A percentile compares a stretch with the other conserved stretches of the same genome.
Evolutionary conservation across 805 yeast genomes (phyloP).

Genomic region (Kluyveromyces siamensis): DNA sequence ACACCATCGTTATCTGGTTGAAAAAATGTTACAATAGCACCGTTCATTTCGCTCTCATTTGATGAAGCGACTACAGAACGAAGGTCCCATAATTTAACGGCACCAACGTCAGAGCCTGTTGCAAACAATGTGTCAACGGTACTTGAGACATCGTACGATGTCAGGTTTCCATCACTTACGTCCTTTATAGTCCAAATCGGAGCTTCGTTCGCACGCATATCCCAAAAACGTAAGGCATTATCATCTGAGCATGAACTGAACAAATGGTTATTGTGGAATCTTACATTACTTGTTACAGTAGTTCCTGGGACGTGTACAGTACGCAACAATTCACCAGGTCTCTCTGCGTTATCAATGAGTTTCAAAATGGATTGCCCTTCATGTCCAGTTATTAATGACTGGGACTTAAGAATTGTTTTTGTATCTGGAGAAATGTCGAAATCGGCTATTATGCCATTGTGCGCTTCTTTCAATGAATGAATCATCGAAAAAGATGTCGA

Average conservation of each 20-base stretch:
- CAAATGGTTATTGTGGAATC: conserved; percentile 24
- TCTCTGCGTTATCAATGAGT: conserved; percentile 24
- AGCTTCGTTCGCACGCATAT: conserved; percentile 20
- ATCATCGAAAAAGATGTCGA: conserved; percentile 23
- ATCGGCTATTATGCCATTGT: conserved; percentile 19
- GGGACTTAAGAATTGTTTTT: conserved; percentile 25
- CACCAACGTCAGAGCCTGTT: conserved; percentile 27
- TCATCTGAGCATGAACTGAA: conserved; percentile 28
- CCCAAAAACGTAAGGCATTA: conserved; percentile 26
- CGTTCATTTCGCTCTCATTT: conserved; percentile 17
- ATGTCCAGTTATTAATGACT: conserved; percentile 6
- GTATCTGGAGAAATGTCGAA: conserved; percentile 21
- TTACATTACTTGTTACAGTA: conserved; percentile 22
- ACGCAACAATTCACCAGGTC: conserved; percentile 23
- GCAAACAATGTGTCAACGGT: conserved; percentile 21
- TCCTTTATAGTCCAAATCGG: conserved; percentile 19
- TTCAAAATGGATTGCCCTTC: conserved; percentile 21
- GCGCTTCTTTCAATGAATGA: conserved; percentile 18
- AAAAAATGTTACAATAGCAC: conserved; percentile 14
- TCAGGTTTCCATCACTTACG: conserved; percentile 22
- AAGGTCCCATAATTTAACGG: conserved; percentile 28
- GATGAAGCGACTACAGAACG: conserved; percentile 23
- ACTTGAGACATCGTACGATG: conserved; percentile 23
- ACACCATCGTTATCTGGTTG: conserved; percentile 28
- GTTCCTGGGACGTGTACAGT: conserved; percentile 24